Evolutionary conservation across 176 grass and related monocot genomes (phyloP).

Genomic region (Rhipidocladum racemiflorum): DNA sequence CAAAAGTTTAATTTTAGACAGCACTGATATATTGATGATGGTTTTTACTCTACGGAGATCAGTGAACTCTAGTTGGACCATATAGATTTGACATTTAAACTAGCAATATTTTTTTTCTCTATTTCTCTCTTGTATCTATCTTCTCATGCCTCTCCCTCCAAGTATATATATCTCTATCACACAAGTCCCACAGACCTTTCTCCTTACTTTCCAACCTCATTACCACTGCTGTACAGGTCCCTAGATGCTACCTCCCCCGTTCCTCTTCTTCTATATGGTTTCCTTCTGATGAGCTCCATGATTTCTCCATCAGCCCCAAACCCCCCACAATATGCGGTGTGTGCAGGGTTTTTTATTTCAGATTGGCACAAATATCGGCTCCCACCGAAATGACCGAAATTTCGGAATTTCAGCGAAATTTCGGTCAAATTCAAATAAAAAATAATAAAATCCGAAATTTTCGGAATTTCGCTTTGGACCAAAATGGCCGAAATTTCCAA

Average conservation of each 20-base stretch:
- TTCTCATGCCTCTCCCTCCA: neutral
- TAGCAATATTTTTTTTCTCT: neutral
- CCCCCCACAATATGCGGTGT: neutral
- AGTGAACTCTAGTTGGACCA: neutral
- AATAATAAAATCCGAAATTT: too few species aligned
- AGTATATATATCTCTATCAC: conserved; percentile 19
- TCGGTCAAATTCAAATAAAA: too few species aligned
- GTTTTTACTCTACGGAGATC: neutral
- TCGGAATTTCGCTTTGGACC: too few species aligned
- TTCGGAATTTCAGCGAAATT: too few species aligned
- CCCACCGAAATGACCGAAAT: too few species aligned
- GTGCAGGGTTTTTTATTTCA: too few species aligned
- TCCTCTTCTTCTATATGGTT: neutral
- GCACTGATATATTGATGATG: neutral
- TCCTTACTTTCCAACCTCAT: conserved; percentile 2
- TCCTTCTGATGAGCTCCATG: neutral
- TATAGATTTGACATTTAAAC: conserved; percentile 8
- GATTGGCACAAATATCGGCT: too few species aligned
- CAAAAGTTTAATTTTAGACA: neutral
- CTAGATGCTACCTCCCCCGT: neutral
- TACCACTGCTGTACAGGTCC: conserved; percentile 8
- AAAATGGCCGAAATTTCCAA: too few species aligned
- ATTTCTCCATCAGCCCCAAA: conserved; percentile 12
- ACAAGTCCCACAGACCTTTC: conserved; percentile 12
- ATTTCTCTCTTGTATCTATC: neutral